phyloP scores from a whole-genome alignment of 176 grass and related monocot genomes.

The Raddia distichophylla region DNA sequence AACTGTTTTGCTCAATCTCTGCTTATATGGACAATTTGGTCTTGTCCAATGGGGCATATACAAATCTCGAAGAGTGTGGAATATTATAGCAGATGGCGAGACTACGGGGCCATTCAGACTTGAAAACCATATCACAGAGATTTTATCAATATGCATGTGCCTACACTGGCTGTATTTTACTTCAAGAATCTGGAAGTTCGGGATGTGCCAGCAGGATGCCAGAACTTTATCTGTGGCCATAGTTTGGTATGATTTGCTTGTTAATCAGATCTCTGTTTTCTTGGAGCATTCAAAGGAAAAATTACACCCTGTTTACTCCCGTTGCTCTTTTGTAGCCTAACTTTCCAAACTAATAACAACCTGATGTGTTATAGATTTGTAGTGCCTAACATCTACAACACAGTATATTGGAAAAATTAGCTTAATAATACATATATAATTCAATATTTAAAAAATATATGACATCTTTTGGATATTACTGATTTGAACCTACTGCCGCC shows the following conservation, averaged over 20 bases:
- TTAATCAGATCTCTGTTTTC: constrained; percentile 10
- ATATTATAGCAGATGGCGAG: constrained; percentile 10
- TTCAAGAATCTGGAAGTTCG: constrained; percentile 17
- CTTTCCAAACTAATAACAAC: neutral
- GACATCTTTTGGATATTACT: no score
- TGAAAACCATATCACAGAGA: neutral
- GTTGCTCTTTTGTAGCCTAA: constrained; percentile 1
- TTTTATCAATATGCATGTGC: constrained; percentile 4
- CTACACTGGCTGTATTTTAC: neutral
- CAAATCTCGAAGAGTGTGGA: neutral
- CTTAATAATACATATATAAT: no score
- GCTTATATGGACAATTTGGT: constrained; percentile 13
- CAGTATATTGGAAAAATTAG: no score
- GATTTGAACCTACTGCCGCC: no score
- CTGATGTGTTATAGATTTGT: neutral
- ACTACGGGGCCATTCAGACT: neutral
- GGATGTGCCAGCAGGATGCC: neutral
- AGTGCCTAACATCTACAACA: neutral
- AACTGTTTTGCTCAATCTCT: neutral
- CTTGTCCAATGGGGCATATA: neutral
- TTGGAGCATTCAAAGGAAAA: constrained; percentile 25
- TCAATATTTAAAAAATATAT: no score
- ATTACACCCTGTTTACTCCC: constrained; percentile 10
- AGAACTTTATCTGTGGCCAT: neutral
- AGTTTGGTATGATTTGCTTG: neutral